Evolutionary conservation across 2,329 filamentous ascomycete species (phyloP).

Genomic region (Hypoxylon sp.): DNA sequence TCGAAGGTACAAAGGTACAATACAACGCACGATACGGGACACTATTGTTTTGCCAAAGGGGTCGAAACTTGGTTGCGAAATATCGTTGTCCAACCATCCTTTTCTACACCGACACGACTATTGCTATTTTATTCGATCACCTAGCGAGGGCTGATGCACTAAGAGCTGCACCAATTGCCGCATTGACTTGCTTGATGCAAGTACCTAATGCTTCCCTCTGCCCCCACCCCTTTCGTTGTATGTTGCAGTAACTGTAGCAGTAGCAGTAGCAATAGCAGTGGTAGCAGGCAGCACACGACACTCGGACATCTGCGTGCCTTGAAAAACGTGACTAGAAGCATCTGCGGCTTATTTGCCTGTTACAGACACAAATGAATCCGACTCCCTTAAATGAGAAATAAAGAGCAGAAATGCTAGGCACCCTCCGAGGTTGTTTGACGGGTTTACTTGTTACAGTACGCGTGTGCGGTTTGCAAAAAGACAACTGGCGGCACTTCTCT

Average conservation of each 20-base stretch:
- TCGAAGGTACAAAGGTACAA: not conserved
- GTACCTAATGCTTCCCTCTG: too few relatives aligned
- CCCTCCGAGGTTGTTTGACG: constrained; percentile 19
- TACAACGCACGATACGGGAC: constrained; percentile 15
- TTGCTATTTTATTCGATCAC: constrained; percentile 5
- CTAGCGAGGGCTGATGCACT: not conserved
- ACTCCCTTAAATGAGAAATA: constrained; percentile 20
- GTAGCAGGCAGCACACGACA: constrained; percentile 25
- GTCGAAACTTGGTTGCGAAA: constrained; percentile 29
- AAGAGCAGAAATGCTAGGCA: constrained; percentile 26
- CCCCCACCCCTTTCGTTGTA: constrained; percentile 8
- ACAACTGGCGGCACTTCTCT: constrained; percentile 29
- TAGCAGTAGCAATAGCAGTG: not conserved
- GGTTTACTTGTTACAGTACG: constrained; percentile 32
- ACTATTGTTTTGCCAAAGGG: constrained; percentile 9
- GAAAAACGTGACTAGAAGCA: constrained; percentile 33
- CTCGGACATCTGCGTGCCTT: not conserved
- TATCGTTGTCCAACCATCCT: constrained; percentile 35
- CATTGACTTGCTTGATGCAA: constrained; percentile 3
- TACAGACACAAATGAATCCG: constrained; percentile 22
- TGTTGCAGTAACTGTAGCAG: not conserved
- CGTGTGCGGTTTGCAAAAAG: constrained; percentile 29
- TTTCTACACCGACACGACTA: constrained; percentile 24
- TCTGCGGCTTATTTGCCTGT: constrained; percentile 41
- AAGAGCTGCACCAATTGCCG: constrained; percentile 3